Percentiles rank a stretch among this genome's conserved stretches.
These are phyloP conservation scores for Eucalyptus regnans DNA, from an alignment of 345 rosid species.

Conservation along the genomic window DNA sequence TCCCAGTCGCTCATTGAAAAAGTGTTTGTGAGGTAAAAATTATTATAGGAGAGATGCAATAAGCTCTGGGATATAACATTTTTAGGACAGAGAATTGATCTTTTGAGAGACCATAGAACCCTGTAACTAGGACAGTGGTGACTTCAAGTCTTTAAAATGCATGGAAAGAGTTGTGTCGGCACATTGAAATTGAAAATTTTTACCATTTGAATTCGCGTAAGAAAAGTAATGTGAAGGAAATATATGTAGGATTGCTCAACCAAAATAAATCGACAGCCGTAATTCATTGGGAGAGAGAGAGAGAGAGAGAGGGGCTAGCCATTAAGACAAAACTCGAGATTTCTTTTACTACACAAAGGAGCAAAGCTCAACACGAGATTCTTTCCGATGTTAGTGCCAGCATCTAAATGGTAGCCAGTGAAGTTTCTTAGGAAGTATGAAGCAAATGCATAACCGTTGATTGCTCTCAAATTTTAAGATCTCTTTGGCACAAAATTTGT, in stretches of 20 bases:
- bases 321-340: neutral
- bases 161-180: neutral
- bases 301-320: neutral
- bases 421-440: neutral
- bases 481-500: neutral
- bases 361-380: too few species aligned
- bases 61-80: neutral
- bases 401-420: neutral
- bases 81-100: accelerated
- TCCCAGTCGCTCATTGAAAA: neutral
- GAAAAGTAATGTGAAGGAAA: neutral
- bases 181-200: neutral
- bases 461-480: neutral
- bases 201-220: neutral
- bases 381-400: neutral
- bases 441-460: neutral
- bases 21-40: neutral
- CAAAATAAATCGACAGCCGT: neutral
- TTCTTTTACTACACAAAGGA: too few species aligned
- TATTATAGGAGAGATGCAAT: neutral
- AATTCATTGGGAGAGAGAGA: neutral
- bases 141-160: neutral
- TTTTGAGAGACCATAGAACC: neutral
- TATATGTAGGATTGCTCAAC: too few species aligned
- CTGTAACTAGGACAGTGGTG: neutral